phyloP scores from a whole-genome alignment of 306 rosid species.

The Carpinus viminea region DNA sequence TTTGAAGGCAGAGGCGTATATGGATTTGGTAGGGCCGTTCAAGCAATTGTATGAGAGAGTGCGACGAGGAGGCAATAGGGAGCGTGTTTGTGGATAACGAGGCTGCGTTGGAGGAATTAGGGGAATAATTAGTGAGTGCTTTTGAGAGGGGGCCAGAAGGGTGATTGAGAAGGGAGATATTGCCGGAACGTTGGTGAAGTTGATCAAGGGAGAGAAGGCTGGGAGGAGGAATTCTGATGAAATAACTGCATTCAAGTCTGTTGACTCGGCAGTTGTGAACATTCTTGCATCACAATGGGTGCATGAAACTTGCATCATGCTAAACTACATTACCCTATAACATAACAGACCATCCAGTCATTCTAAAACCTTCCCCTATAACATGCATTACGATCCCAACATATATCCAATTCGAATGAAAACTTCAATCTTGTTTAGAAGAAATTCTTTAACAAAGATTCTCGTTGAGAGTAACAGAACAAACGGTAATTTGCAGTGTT shows the following conservation, averaged over 20 bases:
- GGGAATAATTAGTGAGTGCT: conserved; percentile 85
- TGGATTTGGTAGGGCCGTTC: conserved; percentile 95
- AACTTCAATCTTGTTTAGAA: no score
- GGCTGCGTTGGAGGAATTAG: conserved; percentile 78
- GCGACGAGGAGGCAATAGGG: conserved; percentile 85
- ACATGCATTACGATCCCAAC: no score
- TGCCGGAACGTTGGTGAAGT: conserved; percentile 58
- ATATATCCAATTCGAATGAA: no score
- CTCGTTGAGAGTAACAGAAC: no score
- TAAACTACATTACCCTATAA: no score
- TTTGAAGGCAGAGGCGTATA: conserved; percentile 69
- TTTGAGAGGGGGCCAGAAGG: conserved; percentile 82
- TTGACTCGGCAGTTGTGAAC: conserved; percentile 81
- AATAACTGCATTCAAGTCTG: conserved; percentile 88
- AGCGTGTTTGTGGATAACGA: conserved; percentile 78
- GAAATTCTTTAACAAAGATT: no score
- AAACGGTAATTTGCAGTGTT: no score
- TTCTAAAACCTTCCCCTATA: no score
- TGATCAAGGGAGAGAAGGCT: conserved; percentile 52
- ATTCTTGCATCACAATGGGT: conserved; percentile 78
- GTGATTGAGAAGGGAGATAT: conserved; percentile 56
- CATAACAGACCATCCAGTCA: no score
- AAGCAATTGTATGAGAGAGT: conserved; percentile 74
- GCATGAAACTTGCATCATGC: conserved; percentile 43
- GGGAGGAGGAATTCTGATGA: conserved; percentile 64